Evolutionary conservation across 768 basidiomycete genomes (phyloP), one percentile per base, ranked within the genome.

Genomic region (Coprinellus micaceus): DNA sequence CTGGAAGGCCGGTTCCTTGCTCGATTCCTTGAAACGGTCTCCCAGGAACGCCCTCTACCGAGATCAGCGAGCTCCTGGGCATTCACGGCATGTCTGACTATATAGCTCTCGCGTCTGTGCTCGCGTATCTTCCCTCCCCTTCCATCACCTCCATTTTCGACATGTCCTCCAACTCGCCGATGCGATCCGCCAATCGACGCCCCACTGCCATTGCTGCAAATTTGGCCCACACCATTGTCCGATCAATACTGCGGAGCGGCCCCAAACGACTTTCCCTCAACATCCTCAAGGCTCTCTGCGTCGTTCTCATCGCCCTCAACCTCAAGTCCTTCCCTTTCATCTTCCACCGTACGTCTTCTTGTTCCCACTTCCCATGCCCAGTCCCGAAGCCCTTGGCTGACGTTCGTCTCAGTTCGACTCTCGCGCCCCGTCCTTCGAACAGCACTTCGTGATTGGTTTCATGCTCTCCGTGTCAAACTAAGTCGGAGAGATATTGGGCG

Each of bases 291-390:
- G 74, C 72, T 58, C 50, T 81, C 37, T 52, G 79, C n/a, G 60
- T 64, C 39, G 30, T 84, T 19, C 53, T 89, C 0, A 69, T 89
- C 47, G 63, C 88, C n/a, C 39, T 83, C 19, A 88, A 89, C 57
- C 57, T 71, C 17, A 80, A 82, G 19, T 86, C 85, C 13, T 78
- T 82, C 65, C 88, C 88, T 1, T 64, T 86, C 21, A 73, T 74
- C 26, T 90, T 88, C 87, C 88, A 89, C 62, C 61, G 88, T 89
- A 63, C 65, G 86, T 33, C 22, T 2, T 44, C 12, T 26, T 29
- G 45, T 40, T 52, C 25, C 39, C 24, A 24, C 4, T 30, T 22
- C 26, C 13, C 33, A 24, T 48, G 44, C 37, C 49, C n/a, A n/a
- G n/a, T n/a, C n/a, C n/a, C n/a, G n/a, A n/a, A n/a, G n/a, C n/a